A percentile compares a stretch with the other conserved stretches of the same genome.
Conservation (phyloP, 805 yeast genomes). For the Cyberlindnera japonica region DNA sequence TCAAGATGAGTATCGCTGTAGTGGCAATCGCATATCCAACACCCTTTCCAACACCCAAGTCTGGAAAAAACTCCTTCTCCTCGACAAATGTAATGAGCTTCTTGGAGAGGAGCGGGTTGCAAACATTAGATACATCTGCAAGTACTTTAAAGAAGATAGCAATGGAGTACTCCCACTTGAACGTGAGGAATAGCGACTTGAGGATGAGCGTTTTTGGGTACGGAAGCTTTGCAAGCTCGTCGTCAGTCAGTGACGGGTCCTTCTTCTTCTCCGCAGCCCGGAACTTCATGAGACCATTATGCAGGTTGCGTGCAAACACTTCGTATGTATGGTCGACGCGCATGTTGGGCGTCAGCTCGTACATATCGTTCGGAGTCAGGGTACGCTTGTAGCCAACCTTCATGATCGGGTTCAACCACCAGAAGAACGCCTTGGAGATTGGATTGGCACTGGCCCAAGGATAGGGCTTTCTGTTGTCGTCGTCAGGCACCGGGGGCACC, state of each 20-base stretch:
- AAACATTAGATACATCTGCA: conserved; percentile 45
- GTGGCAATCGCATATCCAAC: conserved; percentile 59
- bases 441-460: conserved; percentile 40
- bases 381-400: conserved; percentile 70
- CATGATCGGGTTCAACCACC: conserved; percentile 68
- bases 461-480: conserved; percentile 44
- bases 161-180: conserved; percentile 40
- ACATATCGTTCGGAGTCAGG: conserved; percentile 60
- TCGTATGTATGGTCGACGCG: conserved; percentile 39
- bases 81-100: conserved; percentile 54
- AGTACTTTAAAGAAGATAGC: conserved; percentile 40
- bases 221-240: conserved; percentile 38
- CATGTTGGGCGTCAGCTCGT: conserved; percentile 39
- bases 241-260: conserved; percentile 35
- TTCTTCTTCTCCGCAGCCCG: conserved; percentile 29
- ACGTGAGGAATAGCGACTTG: conserved; percentile 46
- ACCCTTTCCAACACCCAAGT: conserved; percentile 42
- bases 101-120: conserved; percentile 54
- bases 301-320: conserved; percentile 34
- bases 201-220: conserved; percentile 41
- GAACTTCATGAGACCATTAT: conserved; percentile 30
- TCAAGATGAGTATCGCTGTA: conserved; percentile 38
- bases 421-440: conserved; percentile 46
- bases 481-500: conserved; percentile 52
- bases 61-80: conserved; percentile 36